Base-by-base conservation (phyloP, 176 grass and related monocot species). In the Zizania latifolia region DNA sequence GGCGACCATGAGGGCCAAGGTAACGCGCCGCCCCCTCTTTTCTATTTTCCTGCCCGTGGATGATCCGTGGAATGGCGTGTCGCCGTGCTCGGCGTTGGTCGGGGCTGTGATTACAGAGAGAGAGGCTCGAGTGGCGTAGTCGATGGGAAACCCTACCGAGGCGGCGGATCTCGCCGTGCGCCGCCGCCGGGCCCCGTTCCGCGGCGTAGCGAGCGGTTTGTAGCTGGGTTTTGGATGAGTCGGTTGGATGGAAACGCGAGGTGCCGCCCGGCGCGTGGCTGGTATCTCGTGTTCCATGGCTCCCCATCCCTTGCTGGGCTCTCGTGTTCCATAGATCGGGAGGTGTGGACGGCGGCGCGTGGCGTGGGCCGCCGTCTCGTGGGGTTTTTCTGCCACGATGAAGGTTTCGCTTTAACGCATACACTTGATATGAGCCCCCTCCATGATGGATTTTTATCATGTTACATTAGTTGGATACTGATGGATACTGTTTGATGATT, bases 1-100 rank as follows among this genome's bases (percentile, higher is more conserved):
- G 44, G 58, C 57, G 58, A 86, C 30, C 75, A 93, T 93, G 90
- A 93, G 86, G 86, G 90, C 90, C 77, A 89, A 89, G 86, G 90
- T 93, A 71, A 65, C 34, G 27, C 43, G 59, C 33, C 12, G 1
- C 7, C 5, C 32, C 12, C 37, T 3, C 9, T 8, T 33, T 29
- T 10, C 31, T 67, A 46, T 8, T 16, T 9, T 17, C 39, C 22
- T 22, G 16, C 36, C 0, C 36, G 8, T 40, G 38, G 41, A 46
- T 19, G 59, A 68, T 83, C 74, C 51, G 10, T 16, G 38, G 53
- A 5, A 21, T 51, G 0, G 3, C 10, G 76, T 40, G 27, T 71
- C 24, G 54, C 38, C 34, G 14, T 32, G 58, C 13, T 10, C 66
- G 12, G n/a, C 31, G 26, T 40, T 27, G 36, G 29, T 50, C 6